Evolutionary conservation across 805 yeast genomes (phyloP).

Genomic region (Brettanomyces nanus): DNA sequence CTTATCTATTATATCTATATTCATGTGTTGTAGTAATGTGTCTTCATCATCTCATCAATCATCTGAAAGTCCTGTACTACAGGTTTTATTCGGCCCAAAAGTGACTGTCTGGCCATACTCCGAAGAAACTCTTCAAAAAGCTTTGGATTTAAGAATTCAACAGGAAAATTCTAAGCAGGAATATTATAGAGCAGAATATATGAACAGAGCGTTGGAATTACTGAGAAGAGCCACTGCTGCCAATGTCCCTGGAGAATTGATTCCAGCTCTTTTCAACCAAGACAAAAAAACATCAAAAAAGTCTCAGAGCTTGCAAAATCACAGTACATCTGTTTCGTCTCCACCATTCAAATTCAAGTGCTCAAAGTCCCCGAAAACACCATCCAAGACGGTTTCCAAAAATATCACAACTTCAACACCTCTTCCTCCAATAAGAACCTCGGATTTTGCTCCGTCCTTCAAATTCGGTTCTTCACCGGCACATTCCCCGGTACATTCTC

Average conservation of each 20-base stretch:
- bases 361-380: neutral
- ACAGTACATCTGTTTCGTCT: neutral
- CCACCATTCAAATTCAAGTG: neutral
- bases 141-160: constrained; percentile 53
- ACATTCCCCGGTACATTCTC: neutral
- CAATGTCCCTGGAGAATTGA: constrained; percentile 55
- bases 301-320: neutral
- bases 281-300: neutral
- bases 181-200: constrained; percentile 55
- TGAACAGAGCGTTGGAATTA: constrained; percentile 52
- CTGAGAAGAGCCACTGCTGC: constrained; percentile 51
- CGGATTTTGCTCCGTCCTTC: neutral
- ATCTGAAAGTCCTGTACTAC: too few species aligned
- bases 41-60: too few species aligned
- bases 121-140: constrained; percentile 48
- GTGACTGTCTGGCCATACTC: constrained; percentile 46
- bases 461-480: neutral
- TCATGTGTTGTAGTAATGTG: too few species aligned
- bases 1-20: too few species aligned
- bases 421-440: neutral
- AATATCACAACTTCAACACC: neutral
- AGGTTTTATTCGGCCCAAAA: constrained; percentile 45
- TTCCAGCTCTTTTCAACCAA: constrained; percentile 46
- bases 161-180: constrained; percentile 83
- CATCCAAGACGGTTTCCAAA: neutral